Evolutionary conservation across 1,139 yeast genomes (phyloP).

Genomic region (Tardiomyces digboiensis): DNA sequence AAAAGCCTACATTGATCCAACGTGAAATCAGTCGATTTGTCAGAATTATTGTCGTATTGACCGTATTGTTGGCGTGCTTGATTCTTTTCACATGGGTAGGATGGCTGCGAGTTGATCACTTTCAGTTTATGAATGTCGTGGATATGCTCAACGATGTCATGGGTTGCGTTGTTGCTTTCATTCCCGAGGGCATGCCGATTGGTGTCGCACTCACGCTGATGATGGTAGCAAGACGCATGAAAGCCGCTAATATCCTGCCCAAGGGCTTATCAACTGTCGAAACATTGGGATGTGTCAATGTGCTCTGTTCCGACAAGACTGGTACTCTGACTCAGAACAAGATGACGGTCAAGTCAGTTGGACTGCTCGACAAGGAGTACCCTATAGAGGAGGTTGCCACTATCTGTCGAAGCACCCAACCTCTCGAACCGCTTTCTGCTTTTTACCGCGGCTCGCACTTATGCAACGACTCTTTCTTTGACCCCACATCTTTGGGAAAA

Average conservation of each 20-base stretch:
- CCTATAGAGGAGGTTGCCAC: background rate
- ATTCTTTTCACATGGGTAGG: constrained; percentile 40
- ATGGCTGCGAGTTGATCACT: constrained; percentile 33
- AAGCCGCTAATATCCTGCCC: constrained; percentile 59
- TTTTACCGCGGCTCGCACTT: constrained; percentile 56
- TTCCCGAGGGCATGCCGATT: constrained; percentile 72
- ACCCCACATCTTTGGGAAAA: constrained; percentile 11
- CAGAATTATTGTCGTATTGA: constrained; percentile 49
- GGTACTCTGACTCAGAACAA: constrained; percentile 77
- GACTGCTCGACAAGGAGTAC: constrained; percentile 66
- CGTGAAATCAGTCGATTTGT: constrained; percentile 44
- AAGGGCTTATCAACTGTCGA: constrained; percentile 72
- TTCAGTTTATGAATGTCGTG: constrained; percentile 57
- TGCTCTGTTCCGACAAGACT: constrained; percentile 77
- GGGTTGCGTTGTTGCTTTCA: constrained; percentile 76
- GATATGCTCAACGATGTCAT: constrained; percentile 72
- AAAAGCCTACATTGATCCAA: constrained; percentile 37
- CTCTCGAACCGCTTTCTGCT: constrained; percentile 36
- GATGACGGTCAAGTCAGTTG: constrained; percentile 46
- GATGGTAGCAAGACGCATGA: constrained; percentile 76
- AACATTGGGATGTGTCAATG: constrained; percentile 72
- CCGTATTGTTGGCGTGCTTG: constrained; percentile 33
- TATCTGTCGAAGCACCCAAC: background rate
- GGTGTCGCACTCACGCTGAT: constrained; percentile 84
- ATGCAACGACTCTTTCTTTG: constrained; percentile 35